These are phyloP conservation scores for Neurospora hispaniola DNA, from an alignment of 495 filamentous ascomycete genomes.

Conservation along the genomic window DNA sequence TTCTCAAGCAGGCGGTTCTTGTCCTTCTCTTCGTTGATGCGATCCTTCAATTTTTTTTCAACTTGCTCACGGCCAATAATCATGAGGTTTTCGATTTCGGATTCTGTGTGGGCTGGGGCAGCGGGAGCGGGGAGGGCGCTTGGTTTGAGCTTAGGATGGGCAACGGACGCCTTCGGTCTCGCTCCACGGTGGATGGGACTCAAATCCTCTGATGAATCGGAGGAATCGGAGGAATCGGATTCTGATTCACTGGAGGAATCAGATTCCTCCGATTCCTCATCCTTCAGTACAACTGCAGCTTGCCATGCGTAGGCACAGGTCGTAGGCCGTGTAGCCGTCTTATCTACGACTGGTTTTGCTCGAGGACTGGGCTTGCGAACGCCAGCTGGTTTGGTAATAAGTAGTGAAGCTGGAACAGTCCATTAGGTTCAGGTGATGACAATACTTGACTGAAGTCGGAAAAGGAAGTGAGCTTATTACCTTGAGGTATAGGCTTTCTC, in stretches of 20 bases:
- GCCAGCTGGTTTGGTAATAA: too few relatives aligned
- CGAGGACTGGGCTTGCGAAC: background rate
- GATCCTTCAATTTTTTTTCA: background rate
- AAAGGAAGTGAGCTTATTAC: rapidly evolving
- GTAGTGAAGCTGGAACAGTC: too few relatives aligned
- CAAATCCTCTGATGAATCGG: too few relatives aligned
- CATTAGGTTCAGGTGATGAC: background rate
- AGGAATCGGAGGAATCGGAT: too few relatives aligned
- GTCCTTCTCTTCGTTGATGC: background rate
- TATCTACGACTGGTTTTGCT: background rate
- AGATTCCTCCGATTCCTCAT: background rate
- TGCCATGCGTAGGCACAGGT: background rate
- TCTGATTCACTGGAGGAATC: too few relatives aligned
- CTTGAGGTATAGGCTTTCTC: too few relatives aligned
- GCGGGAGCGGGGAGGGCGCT: background rate
- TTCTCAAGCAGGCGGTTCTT: background rate
- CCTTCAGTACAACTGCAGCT: too few relatives aligned
- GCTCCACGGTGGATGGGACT: background rate
- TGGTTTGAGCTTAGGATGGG: background rate
- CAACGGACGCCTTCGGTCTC: too few relatives aligned
- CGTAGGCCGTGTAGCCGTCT: background rate
- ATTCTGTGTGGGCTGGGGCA: background rate
- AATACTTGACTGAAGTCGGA: background rate
- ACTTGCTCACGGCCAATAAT: background rate
- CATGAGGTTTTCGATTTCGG: background rate